Conservation (phyloP, 2,329 filamentous ascomycete genomes). For the Alternaria longipes region DNA sequence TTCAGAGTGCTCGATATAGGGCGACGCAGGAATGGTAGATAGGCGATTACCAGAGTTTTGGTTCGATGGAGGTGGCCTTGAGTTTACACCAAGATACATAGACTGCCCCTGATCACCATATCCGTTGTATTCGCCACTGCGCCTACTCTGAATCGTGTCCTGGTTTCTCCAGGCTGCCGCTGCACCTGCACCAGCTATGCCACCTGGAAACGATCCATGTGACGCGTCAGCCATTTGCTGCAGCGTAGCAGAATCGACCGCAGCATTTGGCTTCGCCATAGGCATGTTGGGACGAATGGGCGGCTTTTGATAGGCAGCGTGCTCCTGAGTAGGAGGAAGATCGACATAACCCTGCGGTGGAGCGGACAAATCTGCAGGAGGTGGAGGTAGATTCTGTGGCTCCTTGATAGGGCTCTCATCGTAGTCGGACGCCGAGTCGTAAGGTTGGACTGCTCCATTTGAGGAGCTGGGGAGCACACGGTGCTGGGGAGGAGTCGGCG, state of each 20-base stretch:
- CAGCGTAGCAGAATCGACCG: conserved; percentile 83
- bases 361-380: conserved; percentile 48
- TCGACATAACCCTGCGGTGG: conserved; percentile 77
- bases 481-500: conserved; percentile 56
- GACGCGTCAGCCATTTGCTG: conserved; percentile 79
- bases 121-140: conserved; percentile 43
- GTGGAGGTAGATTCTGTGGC: conserved; percentile 40
- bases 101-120: conserved; percentile 31
- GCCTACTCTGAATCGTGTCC: conserved; percentile 42
- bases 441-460: conserved; percentile 32
- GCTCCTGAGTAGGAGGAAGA: conserved; percentile 79
- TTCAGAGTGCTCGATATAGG: conserved; percentile 53
- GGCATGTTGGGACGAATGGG: conserved; percentile 75
- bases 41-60: conserved; percentile 49
- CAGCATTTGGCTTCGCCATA: conserved; percentile 80
- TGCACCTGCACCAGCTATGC: conserved; percentile 51
- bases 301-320: conserved; percentile 76
- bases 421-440: conserved; percentile 43
- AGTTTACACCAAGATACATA: conserved; percentile 54
- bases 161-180: conserved; percentile 53
- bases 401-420: conserved; percentile 43
- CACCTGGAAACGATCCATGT: conserved; percentile 56
- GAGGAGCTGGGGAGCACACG: conserved; percentile 29
- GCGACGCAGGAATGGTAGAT: conserved; percentile 58
- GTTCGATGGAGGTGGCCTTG: conserved; percentile 66